Conservation (phyloP, 768 basidiomycete species). For the Ramaria sp. region DNA sequence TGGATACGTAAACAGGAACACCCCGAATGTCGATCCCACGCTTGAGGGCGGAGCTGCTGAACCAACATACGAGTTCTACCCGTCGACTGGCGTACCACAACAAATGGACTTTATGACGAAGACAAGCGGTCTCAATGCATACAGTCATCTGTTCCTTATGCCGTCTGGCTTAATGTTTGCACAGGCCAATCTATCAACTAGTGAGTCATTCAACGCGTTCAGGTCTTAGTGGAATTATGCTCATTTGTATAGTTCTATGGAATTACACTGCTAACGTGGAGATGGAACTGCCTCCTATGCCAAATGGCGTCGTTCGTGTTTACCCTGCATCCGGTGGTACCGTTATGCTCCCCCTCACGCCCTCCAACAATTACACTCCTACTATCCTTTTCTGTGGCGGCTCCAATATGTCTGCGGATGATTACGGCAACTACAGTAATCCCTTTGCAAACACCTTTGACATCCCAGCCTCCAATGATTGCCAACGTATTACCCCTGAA, state of each 20-base stretch:
- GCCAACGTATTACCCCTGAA: slow-evolving; percentile 81
- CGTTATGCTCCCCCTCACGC: slow-evolving; percentile 86
- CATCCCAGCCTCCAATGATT: slow-evolving; percentile 58
- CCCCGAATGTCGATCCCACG: slow-evolving; percentile 54
- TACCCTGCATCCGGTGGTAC: slow-evolving; percentile 86
- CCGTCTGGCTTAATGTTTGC: slow-evolving; percentile 70
- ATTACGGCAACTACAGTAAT: slow-evolving; percentile 69
- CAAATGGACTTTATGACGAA: slow-evolving; percentile 57
- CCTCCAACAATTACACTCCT: slow-evolving; percentile 77
- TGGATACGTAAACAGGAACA: slow-evolving; percentile 71
- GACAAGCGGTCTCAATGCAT: slow-evolving; percentile 71
- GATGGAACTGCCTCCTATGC: slow-evolving; percentile 62
- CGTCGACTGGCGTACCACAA: slow-evolving; percentile 34
- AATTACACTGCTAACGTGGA: slow-evolving; percentile 47
- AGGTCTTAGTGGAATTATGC: slow-evolving; percentile 10
- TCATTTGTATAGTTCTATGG: slow-evolving; percentile 30
- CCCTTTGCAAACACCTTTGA: slow-evolving; percentile 68
- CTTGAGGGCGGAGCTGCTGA: slow-evolving; percentile 63
- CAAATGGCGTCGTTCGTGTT: slow-evolving; percentile 60
- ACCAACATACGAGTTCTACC: slow-evolving; percentile 78
- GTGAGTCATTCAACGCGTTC: slow-evolving; percentile 28
- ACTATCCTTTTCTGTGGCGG: slow-evolving; percentile 91
- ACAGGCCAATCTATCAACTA: slow-evolving; percentile 72
- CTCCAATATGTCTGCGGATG: slow-evolving; percentile 49
- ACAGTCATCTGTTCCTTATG: slow-evolving; percentile 65